Evolutionary conservation across 768 basidiomycete species (phyloP).

Genomic region (Psilocybe azurescens): DNA sequence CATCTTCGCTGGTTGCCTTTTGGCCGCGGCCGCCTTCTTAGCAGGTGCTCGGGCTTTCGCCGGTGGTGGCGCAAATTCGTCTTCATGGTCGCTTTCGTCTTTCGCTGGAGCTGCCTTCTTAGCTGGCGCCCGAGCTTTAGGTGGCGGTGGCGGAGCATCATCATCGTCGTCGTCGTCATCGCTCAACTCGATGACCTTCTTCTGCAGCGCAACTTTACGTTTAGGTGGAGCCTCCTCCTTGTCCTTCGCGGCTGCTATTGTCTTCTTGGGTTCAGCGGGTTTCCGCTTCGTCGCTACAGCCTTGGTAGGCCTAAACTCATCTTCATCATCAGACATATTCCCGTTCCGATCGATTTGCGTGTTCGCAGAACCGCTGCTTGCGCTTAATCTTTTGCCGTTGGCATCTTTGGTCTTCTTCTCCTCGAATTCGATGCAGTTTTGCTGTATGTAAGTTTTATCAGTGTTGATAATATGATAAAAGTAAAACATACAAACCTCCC

Average conservation of each 20-base stretch:
- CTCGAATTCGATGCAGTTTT: constrained; percentile 52
- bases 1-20: background rate
- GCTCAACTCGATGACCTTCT: constrained; percentile 21
- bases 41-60: constrained; percentile 17
- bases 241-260: constrained; percentile 18
- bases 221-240: constrained; percentile 22
- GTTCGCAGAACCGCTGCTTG: constrained; percentile 53
- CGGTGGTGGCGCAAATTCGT: constrained; percentile 10
- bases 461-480: background rate
- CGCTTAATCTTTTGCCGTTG: constrained; percentile 53
- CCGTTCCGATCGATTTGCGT: constrained; percentile 51
- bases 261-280: constrained; percentile 26
- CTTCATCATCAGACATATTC: constrained; percentile 41
- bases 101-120: constrained; percentile 14
- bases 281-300: constrained; percentile 47
- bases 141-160: background rate
- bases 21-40: constrained; percentile 1
- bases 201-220: constrained; percentile 29
- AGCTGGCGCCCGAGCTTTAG: constrained; percentile 5
- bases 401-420: constrained; percentile 44
- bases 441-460: constrained; percentile 34
- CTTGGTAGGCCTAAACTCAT: constrained; percentile 55
- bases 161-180: constrained; percentile 3
- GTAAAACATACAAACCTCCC: constrained; percentile 65
- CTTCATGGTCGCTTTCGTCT: constrained; percentile 6